Conservation (phyloP, 345 rosid genomes). For the Hypericum perforatum region DNA sequence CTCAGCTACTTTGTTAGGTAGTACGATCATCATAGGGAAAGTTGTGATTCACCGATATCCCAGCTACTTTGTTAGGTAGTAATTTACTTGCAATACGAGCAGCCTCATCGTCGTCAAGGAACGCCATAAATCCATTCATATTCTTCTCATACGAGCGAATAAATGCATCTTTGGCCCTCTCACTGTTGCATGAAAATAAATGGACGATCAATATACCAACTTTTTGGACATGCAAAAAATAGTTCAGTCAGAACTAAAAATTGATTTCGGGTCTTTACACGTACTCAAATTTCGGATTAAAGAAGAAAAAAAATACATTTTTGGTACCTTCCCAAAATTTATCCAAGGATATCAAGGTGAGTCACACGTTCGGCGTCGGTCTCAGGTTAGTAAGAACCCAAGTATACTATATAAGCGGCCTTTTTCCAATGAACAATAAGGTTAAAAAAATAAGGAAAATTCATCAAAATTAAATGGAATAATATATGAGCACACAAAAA, state of each 20-base stretch:
- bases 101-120: conserved; percentile 49
- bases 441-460: too few species aligned
- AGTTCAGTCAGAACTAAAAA: too few species aligned
- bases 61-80: too few species aligned
- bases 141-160: conserved; percentile 65
- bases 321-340: conserved; percentile 41
- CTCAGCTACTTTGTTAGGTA: too few species aligned
- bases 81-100: conserved; percentile 40
- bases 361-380: conserved; percentile 29
- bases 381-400: conserved; percentile 51
- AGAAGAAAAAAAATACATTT: neutral
- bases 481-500: too few species aligned
- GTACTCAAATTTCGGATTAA: too few species aligned
- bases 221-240: too few species aligned
- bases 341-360: conserved; percentile 43
- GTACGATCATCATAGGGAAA: neutral
- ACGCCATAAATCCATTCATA: conserved; percentile 81
- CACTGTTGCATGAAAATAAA: conserved; percentile 21
- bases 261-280: too few species aligned
- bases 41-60: too few species aligned
- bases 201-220: neutral
- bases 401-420: conserved; percentile 44
- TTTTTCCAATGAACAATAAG: too few species aligned
- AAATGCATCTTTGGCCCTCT: conserved; percentile 27
- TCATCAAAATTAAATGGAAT: too few species aligned